Conservation (phyloP, 306 rosid species). For the Lotus japonicus region DNA sequence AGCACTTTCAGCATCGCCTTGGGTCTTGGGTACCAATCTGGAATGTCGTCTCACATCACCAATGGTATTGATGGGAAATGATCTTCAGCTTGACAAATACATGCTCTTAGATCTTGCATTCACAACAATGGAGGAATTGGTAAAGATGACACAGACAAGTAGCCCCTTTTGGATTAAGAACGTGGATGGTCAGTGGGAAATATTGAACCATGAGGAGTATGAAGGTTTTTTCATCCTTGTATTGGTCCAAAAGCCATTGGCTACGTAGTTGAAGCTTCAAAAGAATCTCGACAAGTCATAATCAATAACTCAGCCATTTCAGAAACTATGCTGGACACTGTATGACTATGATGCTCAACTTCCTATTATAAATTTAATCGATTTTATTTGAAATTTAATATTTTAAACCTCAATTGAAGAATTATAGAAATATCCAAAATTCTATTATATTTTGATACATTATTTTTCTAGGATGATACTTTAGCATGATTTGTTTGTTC, state of each 20-base stretch:
- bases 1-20: slow-evolving; percentile 20
- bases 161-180: slow-evolving; percentile 69
- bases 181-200: slow-evolving; percentile 51
- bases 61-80: slow-evolving; percentile 50
- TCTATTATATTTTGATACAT: too few relatives aligned
- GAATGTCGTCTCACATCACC: slow-evolving; percentile 36
- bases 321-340: slow-evolving; percentile 80
- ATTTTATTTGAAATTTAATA: too few relatives aligned
- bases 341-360: slow-evolving; percentile 27
- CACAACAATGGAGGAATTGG: slow-evolving; percentile 77
- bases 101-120: slow-evolving; percentile 65
- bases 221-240: slow-evolving; percentile 50
- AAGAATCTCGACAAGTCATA: slow-evolving; percentile 52
- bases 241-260: slow-evolving; percentile 41
- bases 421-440: too few relatives aligned
- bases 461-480: too few relatives aligned
- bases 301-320: slow-evolving; percentile 60
- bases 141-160: slow-evolving; percentile 67
- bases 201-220: slow-evolving; percentile 67
- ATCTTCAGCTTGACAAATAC: slow-evolving; percentile 43
- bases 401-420: too few relatives aligned
- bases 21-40: slow-evolving; percentile 23
- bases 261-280: slow-evolving; percentile 67
- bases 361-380: too few relatives aligned
- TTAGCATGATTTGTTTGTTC: too few relatives aligned